Percentiles rank a stretch among this genome's conserved stretches.
Evolutionary conservation across 768 basidiomycete species (phyloP).

Genomic region (Psilocybe subaeruginosa): DNA sequence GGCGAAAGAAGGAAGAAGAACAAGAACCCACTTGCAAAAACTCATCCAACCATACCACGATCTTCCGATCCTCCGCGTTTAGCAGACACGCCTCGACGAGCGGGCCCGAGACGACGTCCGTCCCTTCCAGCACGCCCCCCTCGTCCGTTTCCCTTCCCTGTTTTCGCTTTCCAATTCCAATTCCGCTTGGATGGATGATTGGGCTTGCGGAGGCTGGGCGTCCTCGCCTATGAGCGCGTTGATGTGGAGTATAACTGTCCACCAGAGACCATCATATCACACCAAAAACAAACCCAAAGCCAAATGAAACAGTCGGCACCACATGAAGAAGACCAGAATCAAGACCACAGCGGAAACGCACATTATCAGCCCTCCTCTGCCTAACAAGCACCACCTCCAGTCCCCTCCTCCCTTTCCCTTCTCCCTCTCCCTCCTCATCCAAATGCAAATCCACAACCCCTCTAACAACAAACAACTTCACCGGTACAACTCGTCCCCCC

Average conservation of each 20-base stretch:
- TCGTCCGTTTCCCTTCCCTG: slow-evolving; percentile 23
- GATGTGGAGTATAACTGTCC: slow-evolving; percentile 77
- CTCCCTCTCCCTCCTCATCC: background rate
- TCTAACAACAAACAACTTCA: slow-evolving; percentile 61
- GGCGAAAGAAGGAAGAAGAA: background rate
- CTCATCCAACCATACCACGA: slow-evolving; percentile 73
- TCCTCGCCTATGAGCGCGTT: slow-evolving; percentile 83
- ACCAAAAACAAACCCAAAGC: slow-evolving; percentile 15
- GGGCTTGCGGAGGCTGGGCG: slow-evolving; percentile 6
- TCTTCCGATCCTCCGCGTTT: slow-evolving; percentile 41
- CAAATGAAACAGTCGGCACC: too few relatives aligned
- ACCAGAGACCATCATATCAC: slow-evolving; percentile 49
- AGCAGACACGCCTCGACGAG: slow-evolving; percentile 61
- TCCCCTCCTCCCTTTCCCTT: slow-evolving; percentile 22
- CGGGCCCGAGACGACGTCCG: slow-evolving; percentile 62
- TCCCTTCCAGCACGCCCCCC: slow-evolving; percentile 53
- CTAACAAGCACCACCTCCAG: slow-evolving; percentile 67
- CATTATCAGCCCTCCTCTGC: slow-evolving; percentile 65
- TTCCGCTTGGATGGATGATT: too few relatives aligned
- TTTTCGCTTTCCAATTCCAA: background rate
- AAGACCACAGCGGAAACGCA: slow-evolving; percentile 32
- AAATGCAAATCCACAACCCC: slow-evolving; percentile 41
- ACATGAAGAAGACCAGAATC: too few relatives aligned
- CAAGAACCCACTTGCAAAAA: slow-evolving; percentile 63
- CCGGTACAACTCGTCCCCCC: slow-evolving; percentile 58